Evolutionary conservation across 176 grass and related monocot species (phyloP), one percentile per base, ranked within the genome.

Genomic region (Triticum monococcum): DNA sequence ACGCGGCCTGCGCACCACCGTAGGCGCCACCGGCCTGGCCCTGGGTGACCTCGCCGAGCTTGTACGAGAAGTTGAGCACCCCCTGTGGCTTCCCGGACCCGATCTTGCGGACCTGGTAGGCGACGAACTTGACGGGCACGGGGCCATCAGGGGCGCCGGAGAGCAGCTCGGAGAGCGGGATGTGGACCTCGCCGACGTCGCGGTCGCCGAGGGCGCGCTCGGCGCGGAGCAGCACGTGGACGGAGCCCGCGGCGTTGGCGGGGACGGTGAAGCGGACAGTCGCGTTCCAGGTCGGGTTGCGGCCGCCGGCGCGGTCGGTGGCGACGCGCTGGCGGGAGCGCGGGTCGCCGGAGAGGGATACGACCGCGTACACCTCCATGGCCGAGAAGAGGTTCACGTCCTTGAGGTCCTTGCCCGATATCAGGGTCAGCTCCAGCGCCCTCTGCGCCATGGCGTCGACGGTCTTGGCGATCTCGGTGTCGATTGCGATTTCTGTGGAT

Each of bases 371-470:
- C 8, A 93, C 94, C 80, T 91, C 83, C 94, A 94, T 99, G 85
- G 90, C 91, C 32, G 90, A 89, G 10, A 99, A 13, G 30, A 99
- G 52, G 78, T 94, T 99, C 9, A 99, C 87, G 9, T 93, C 79
- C 78, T 92, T 96, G 31, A 96, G 94, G 72, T 90, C 97, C 92
- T 96, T 99, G 12, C 78, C 90, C 5, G 94, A 96, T 72, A 94
- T 94, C 77, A 94, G 72, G 62, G 87, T 96, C 63, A 99, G 69
- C 26, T 96, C 97, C 4, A 99, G 85, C 17, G 82, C 65, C 72
- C 92, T 38, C 75, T 86, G 80, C 38, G 88, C 89, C 97, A 96
- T 96, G 84, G 81, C 69, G 41, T 3, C 10, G 41, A 12, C 9
- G 41, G 12, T 4, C 32, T 4, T 2, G 84, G 62, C 41, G 67